Percentiles rank a stretch among this genome's conserved stretches.
Conservation (phyloP, 257 asterid species). For the Gynochthodes officinalis region DNA sequence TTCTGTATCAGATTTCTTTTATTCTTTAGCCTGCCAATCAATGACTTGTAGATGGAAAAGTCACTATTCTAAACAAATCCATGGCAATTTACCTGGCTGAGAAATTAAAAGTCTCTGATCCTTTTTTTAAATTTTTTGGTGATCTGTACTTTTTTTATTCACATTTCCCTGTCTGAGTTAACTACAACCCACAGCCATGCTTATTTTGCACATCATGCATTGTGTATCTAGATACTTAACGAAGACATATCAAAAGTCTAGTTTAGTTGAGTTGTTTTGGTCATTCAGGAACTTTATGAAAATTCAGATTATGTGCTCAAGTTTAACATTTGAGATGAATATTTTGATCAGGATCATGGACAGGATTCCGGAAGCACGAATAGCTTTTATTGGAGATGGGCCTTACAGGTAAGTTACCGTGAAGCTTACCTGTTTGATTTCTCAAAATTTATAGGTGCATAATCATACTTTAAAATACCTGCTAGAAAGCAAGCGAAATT, state of each 20-base stretch:
- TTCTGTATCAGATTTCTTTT: neutral
- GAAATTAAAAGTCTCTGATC: too few species aligned
- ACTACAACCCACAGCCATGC: neutral
- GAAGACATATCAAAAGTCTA: neutral
- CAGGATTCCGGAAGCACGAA: slow-evolving; percentile 77
- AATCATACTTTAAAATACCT: neutral
- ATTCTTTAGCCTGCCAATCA: too few species aligned
- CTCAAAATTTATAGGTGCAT: neutral
- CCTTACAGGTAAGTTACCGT: slow-evolving; percentile 70
- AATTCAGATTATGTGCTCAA: neutral
- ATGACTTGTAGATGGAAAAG: too few species aligned
- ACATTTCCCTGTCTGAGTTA: neutral
- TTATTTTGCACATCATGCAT: neutral
- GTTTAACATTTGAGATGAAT: slow-evolving; percentile 16
- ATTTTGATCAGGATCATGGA: slow-evolving; percentile 84
- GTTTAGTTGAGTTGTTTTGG: neutral
- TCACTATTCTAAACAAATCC: too few species aligned
- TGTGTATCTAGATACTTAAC: neutral
- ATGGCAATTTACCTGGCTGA: too few species aligned
- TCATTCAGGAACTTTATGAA: neutral
- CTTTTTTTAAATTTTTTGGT: too few species aligned
- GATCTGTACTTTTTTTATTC: too few species aligned
- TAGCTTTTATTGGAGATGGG: slow-evolving; percentile 91
- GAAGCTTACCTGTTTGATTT: neutral
- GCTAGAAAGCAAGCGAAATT: neutral